Evolutionary conservation across 163 green algal genomes (phyloP).

Genomic region (Scenedesmus sp.): DNA sequence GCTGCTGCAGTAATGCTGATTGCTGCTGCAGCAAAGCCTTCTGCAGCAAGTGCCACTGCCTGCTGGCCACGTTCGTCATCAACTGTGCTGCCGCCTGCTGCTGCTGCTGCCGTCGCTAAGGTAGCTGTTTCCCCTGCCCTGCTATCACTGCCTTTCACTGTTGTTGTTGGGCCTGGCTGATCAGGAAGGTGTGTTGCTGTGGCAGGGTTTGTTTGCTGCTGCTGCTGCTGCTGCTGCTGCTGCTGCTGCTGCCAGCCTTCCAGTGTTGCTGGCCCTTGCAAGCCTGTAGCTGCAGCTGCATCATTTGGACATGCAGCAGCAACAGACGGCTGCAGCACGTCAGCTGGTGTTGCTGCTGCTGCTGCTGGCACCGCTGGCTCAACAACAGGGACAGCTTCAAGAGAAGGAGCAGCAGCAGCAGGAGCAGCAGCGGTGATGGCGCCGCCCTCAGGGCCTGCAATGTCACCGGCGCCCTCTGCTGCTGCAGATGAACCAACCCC

Average conservation of each 20-base stretch:
- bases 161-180: no score
- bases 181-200: no score
- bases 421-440: neutral
- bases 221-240: conserved; percentile 3
- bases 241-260: neutral
- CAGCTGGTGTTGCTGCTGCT: neutral
- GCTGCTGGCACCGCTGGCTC: neutral
- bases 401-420: neutral
- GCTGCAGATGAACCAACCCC: neutral
- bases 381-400: neutral
- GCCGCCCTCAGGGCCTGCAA: neutral
- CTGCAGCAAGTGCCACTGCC: no score
- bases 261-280: neutral
- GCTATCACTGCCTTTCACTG: no score
- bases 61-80: no score
- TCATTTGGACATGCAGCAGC: neutral
- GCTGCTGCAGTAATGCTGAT: neutral
- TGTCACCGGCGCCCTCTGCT: neutral
- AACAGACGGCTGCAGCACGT: no score
- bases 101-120: no score
- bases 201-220: no score
- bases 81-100: no score
- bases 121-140: no score
- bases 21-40: no score
- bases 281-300: neutral